These are phyloP conservation scores for Anethum foeniculum DNA, from an alignment of 140 eudicot genomes.

Conservation along the genomic window DNA sequence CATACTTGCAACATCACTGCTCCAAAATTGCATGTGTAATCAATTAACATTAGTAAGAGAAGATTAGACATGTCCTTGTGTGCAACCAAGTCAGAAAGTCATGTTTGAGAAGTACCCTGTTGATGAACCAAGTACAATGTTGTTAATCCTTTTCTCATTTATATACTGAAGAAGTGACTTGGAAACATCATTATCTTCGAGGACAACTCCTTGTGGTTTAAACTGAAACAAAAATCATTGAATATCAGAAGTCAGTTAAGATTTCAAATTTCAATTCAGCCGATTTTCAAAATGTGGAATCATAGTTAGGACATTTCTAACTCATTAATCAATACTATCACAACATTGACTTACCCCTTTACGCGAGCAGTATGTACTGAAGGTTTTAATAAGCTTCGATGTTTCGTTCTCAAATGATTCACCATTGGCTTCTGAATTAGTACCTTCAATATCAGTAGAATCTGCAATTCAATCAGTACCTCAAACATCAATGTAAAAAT, in stretches of 20 bases:
- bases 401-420: constrained; percentile 16
- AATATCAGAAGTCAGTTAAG: not conserved
- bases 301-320: not conserved
- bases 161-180: constrained; percentile 39
- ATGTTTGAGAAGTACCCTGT: constrained; percentile 25
- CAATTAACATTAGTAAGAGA: not conserved
- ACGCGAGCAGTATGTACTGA: constrained; percentile 28
- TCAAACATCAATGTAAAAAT: not conserved
- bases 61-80: not conserved
- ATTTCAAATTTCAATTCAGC: not conserved
- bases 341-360: constrained; percentile 23
- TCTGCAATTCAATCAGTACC: constrained; percentile 14
- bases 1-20: constrained; percentile 28
- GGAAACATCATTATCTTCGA: constrained; percentile 36
- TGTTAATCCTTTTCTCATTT: constrained; percentile 22
- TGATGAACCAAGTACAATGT: constrained; percentile 53
- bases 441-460: not conserved
- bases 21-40: constrained; percentile 21
- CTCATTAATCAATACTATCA: not conserved
- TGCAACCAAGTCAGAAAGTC: not conserved
- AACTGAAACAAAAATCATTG: constrained; percentile 23
- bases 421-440: constrained; percentile 8
- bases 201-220: constrained; percentile 19
- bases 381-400: constrained; percentile 18
- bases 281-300: not conserved